Evolutionary conservation across 371 early-diverging fungal species (phyloP).

Genomic region (Dichotomocladium elegans): DNA sequence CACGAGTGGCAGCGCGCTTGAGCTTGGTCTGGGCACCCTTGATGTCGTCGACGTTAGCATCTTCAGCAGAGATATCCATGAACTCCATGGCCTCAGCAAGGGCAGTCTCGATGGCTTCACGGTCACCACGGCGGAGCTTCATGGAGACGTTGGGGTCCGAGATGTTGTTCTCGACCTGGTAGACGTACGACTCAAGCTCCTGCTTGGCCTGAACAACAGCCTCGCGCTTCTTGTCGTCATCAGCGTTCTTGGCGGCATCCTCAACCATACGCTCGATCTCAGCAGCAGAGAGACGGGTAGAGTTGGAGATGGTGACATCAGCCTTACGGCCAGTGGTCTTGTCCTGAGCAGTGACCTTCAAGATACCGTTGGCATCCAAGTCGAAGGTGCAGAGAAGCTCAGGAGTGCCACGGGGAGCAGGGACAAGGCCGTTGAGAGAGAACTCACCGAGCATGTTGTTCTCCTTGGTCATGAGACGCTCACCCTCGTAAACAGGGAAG

Average conservation of each 20-base stretch:
- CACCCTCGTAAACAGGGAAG: slow-evolving; percentile 98
- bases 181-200: slow-evolving; percentile 82
- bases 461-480: slow-evolving; percentile 94
- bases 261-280: slow-evolving; percentile 89
- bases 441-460: slow-evolving; percentile 97
- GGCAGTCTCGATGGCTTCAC: slow-evolving; percentile 81
- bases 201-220: slow-evolving; percentile 80
- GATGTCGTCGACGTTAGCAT: slow-evolving; percentile 82
- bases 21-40: slow-evolving; percentile 90
- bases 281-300: slow-evolving; percentile 79
- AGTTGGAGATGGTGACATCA: slow-evolving; percentile 89
- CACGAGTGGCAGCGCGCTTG: slow-evolving; percentile 79
- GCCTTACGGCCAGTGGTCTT: slow-evolving; percentile 81
- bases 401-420: slow-evolving; percentile 88
- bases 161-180: slow-evolving; percentile 82
- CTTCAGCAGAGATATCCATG: slow-evolving; percentile 75
- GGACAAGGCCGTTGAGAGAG: slow-evolving; percentile 88
- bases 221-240: slow-evolving; percentile 79
- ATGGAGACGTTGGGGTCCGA: slow-evolving; percentile 79
- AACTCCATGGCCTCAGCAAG: slow-evolving; percentile 83
- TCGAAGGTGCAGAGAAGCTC: slow-evolving; percentile 93
- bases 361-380: slow-evolving; percentile 92
- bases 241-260: slow-evolving; percentile 86
- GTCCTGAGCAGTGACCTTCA: slow-evolving; percentile 91
- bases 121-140: slow-evolving; percentile 67